phyloP scores from a whole-genome alignment of 139 green algal species.

The Closterium sp. region DNA sequence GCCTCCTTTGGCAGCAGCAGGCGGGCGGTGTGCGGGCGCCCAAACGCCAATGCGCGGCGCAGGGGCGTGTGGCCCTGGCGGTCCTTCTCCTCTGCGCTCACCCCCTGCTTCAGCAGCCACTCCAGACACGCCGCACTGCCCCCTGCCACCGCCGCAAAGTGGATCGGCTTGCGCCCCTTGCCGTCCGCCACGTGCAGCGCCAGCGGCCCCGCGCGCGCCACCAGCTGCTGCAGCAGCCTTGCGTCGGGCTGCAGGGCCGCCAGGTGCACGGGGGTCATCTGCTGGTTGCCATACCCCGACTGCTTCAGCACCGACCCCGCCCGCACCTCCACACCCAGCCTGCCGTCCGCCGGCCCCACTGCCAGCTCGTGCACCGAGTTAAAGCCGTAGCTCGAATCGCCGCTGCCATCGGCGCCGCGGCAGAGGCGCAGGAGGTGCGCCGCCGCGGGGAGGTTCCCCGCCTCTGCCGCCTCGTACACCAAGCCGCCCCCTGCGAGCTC shows the following conservation, averaged over 20 bases:
- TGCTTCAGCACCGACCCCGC: background rate
- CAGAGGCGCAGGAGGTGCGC: background rate
- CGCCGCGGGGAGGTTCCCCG: background rate
- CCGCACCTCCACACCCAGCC: background rate
- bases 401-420: background rate
- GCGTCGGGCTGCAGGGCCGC: background rate
- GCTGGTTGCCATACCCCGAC: background rate
- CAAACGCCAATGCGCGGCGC: conserved; percentile 76
- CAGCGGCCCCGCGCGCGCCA: background rate
- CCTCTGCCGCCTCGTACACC: background rate
- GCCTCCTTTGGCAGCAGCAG: background rate
- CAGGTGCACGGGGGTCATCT: background rate
- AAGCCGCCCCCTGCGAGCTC: background rate
- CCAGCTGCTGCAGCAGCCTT: background rate
- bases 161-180: background rate
- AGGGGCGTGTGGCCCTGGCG: conserved; percentile 87
- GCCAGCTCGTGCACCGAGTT: background rate
- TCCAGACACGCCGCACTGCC: background rate
- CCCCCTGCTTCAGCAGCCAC: conserved; percentile 46
- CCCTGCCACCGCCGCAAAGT: conserved; percentile 48
- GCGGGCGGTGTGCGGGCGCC: conserved; percentile 3
- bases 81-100: conserved; percentile 77
- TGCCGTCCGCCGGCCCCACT: background rate
- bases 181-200: background rate
- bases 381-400: background rate